Percentiles rank a stretch among this genome's conserved stretches.
These are phyloP conservation scores for Mucor lusitanicus DNA, from an alignment of 371 early-diverging fungal genomes.

Conservation along the genomic window DNA sequence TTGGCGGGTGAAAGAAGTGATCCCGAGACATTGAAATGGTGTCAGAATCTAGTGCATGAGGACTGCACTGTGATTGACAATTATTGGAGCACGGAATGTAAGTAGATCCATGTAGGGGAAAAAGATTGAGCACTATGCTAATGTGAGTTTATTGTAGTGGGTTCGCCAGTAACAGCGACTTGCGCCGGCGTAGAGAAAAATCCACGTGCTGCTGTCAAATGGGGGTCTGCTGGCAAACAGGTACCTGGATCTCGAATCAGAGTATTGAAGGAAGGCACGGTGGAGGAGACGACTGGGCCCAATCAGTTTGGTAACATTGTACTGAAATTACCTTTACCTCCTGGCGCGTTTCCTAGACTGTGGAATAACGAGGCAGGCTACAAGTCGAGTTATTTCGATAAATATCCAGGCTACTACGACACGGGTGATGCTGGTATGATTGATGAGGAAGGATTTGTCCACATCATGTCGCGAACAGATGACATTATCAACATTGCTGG, in stretches of 20 bases:
- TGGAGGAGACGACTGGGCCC: constrained; percentile 48
- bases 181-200: constrained; percentile 58
- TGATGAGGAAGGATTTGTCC: constrained; percentile 76
- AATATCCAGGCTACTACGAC: constrained; percentile 85
- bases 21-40: constrained; percentile 76
- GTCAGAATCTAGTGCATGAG: constrained; percentile 59
- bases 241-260: constrained; percentile 79
- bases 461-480: constrained; percentile 87
- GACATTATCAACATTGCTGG: constrained; percentile 94
- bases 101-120: constrained; percentile 27
- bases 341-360: constrained; percentile 71
- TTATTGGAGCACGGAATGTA: constrained; percentile 96
- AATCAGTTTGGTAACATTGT: constrained; percentile 78
- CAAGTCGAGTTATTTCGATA: constrained; percentile 71
- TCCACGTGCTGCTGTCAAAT: constrained; percentile 30
- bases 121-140: not conserved
- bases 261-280: constrained; percentile 56
- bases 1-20: constrained; percentile 93
- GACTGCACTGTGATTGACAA: constrained; percentile 72
- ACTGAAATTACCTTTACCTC: constrained; percentile 80
- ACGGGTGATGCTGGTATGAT: constrained; percentile 85
- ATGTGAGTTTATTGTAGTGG: constrained; percentile 19
- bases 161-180: constrained; percentile 72
- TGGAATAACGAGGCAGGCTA: constrained; percentile 83
- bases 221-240: constrained; percentile 73